These are phyloP conservation scores for Populus ilicifolia DNA, from an alignment of 345 rosid species.

Conservation along the genomic window DNA sequence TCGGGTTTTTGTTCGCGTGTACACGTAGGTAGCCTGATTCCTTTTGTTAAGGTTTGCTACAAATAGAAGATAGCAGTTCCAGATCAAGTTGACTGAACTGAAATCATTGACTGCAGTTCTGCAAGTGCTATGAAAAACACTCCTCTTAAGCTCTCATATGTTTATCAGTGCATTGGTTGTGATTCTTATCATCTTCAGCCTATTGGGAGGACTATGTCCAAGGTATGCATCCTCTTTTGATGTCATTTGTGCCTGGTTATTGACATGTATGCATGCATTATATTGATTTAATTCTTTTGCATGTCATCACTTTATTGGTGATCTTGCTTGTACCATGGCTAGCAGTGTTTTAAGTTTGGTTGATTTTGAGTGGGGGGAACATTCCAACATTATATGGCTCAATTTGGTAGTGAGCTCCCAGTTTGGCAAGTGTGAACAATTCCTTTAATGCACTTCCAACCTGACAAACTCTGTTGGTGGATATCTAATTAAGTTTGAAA, in stretches of 20 bases:
- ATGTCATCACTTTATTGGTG: neutral
- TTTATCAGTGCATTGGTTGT: slow-evolving; percentile 94
- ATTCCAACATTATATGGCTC: neutral
- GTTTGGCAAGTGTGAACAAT: neutral
- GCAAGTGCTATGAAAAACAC: slow-evolving; percentile 98
- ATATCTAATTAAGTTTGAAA: neutral
- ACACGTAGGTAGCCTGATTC: slow-evolving; percentile 58
- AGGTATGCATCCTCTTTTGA: slow-evolving; percentile 43
- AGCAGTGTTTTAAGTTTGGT: neutral
- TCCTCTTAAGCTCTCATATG: slow-evolving; percentile 96
- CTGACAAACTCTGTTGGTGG: neutral
- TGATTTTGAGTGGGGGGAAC: neutral
- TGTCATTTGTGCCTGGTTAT: neutral
- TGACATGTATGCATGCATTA: neutral
- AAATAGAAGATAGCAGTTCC: neutral
- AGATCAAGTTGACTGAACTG: slow-evolving; percentile 14
- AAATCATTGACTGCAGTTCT: slow-evolving; percentile 58
- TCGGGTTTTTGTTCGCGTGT: slow-evolving; percentile 89
- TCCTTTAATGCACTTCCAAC: neutral
- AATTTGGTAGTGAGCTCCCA: neutral
- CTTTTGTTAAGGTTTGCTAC: neutral
- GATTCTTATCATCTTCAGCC: slow-evolving; percentile 98
- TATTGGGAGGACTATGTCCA: slow-evolving; percentile 77
- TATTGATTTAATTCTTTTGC: neutral
- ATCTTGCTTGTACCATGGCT: neutral